Conservation (phyloP, 108 stramenopile species). For the Cyclotella atomus region DNA sequence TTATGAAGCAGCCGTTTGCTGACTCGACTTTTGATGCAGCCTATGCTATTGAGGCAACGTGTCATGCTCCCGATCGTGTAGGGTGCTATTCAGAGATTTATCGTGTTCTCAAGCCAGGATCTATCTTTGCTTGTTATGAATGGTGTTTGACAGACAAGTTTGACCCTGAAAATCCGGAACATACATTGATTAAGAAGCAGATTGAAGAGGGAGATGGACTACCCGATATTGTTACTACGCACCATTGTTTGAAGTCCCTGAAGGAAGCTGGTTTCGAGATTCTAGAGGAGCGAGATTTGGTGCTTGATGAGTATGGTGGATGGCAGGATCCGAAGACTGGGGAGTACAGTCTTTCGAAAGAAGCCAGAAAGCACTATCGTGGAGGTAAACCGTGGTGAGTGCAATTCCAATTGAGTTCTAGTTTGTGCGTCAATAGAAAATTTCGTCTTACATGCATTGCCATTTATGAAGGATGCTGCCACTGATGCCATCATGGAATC, state of each 20-base stretch:
- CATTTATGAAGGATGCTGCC: slow-evolving; percentile 71
- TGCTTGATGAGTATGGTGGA: slow-evolving; percentile 55
- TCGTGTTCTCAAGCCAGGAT: slow-evolving; percentile 84
- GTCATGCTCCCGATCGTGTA: slow-evolving; percentile 89
- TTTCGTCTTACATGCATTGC: not conserved
- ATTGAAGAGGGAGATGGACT: slow-evolving; percentile 92
- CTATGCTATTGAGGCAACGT: slow-evolving; percentile 95
- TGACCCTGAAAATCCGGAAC: slow-evolving; percentile 66
- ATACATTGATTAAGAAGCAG: slow-evolving; percentile 82
- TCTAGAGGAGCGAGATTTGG: slow-evolving; percentile 75
- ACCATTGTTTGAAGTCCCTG: slow-evolving; percentile 70
- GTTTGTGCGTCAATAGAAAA: not conserved
- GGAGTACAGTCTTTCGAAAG: slow-evolving; percentile 42
- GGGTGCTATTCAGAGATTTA: slow-evolving; percentile 79
- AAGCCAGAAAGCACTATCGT: slow-evolving; percentile 15
- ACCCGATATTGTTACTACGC: slow-evolving; percentile 77
- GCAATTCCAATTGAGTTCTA: not conserved
- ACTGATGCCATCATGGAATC: slow-evolving; percentile 85
- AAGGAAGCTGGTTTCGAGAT: slow-evolving; percentile 80
- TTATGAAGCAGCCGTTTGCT: slow-evolving; percentile 90
- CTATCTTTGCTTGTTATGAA: slow-evolving; percentile 87
- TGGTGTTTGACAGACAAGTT: slow-evolving; percentile 93
- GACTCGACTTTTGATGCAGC: slow-evolving; percentile 79
- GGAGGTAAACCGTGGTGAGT: slow-evolving; percentile 40
- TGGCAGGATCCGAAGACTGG: slow-evolving; percentile 38